phyloP scores from a whole-genome alignment of 352 stramenopile species.

The Halophytophthora polymorphica region DNA sequence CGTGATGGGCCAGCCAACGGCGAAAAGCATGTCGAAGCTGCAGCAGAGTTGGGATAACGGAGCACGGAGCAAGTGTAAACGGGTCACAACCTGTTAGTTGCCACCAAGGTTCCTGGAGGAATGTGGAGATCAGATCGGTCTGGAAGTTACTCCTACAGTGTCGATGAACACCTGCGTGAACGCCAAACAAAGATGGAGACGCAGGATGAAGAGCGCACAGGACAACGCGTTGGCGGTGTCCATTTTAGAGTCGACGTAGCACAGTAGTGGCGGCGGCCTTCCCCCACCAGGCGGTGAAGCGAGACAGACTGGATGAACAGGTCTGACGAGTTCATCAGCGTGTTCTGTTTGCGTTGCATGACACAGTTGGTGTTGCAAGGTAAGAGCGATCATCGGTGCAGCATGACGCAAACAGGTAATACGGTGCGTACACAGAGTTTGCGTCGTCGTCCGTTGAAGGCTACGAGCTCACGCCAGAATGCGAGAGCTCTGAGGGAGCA shows the following conservation, averaged over 20 bases:
- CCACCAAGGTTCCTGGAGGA: not conserved
- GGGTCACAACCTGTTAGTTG: too few species aligned
- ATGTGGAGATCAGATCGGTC: not conserved
- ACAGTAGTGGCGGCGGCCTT: slow-evolving; percentile 6
- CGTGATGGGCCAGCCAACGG: slow-evolving; percentile 17
- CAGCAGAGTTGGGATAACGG: not conserved
- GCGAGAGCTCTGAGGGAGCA: not conserved
- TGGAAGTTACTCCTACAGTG: slow-evolving; percentile 15
- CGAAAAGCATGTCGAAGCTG: slow-evolving; percentile 26
- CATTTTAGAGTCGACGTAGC: slow-evolving; percentile 9
- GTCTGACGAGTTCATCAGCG: slow-evolving; percentile 11
- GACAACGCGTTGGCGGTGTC: slow-evolving; percentile 12
- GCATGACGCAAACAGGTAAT: not conserved
- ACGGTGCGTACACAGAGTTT: slow-evolving; percentile 12
- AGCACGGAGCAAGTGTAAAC: too few species aligned
- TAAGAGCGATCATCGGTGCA: slow-evolving; percentile 8
- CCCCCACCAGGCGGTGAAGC: slow-evolving; percentile 16
- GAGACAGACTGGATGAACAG: slow-evolving; percentile 10
- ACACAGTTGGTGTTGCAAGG: too few species aligned
- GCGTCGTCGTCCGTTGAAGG: slow-evolving; percentile 7
- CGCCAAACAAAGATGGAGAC: slow-evolving; percentile 2
- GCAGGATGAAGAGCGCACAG: slow-evolving; percentile 15
- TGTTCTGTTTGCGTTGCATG: slow-evolving; percentile 18
- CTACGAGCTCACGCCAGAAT: slow-evolving; percentile 16
- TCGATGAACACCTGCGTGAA: slow-evolving; percentile 24